phyloP scores from a whole-genome alignment of 768 basidiomycete genomes.

The Mycena sanguinolenta region DNA sequence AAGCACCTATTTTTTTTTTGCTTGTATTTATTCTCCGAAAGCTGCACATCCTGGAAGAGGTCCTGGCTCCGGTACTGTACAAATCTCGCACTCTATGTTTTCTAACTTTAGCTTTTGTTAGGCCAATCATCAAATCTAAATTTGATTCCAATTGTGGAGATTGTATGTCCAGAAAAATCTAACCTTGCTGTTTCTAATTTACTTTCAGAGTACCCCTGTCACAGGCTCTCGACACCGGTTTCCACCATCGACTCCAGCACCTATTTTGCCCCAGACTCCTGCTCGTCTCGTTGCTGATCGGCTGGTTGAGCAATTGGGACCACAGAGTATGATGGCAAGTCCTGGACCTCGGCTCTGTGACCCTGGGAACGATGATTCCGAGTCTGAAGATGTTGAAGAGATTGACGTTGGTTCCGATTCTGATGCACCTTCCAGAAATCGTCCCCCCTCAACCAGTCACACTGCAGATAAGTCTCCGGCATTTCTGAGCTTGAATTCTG shows the following conservation, averaged over 20 bases:
- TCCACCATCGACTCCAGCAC: not conserved
- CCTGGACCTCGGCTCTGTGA: not conserved
- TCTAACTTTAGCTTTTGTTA: not conserved
- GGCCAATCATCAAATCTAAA: not conserved
- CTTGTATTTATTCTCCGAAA: not conserved
- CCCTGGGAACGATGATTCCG: not conserved
- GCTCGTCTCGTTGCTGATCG: not conserved
- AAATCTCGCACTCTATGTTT: not conserved
- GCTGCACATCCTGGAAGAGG: constrained; percentile 1
- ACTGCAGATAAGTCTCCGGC: not conserved
- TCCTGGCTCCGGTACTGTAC: not conserved
- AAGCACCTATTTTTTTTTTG: not conserved
- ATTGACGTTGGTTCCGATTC: not conserved
- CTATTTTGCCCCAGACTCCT: not conserved
- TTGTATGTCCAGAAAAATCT: not conserved
- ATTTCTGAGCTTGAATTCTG: not conserved
- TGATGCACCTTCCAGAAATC: not conserved
- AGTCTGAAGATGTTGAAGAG: not conserved
- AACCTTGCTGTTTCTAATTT: not conserved
- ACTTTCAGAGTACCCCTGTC: not conserved
- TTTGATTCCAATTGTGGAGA: not conserved
- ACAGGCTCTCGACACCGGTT: not conserved
- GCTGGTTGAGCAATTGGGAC: constrained; percentile 1
- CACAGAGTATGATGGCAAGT: not conserved
- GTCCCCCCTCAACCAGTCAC: not conserved